Base-by-base conservation (phyloP, 768 basidiomycete genomes). In the Panaeolus cyanescens region DNA sequence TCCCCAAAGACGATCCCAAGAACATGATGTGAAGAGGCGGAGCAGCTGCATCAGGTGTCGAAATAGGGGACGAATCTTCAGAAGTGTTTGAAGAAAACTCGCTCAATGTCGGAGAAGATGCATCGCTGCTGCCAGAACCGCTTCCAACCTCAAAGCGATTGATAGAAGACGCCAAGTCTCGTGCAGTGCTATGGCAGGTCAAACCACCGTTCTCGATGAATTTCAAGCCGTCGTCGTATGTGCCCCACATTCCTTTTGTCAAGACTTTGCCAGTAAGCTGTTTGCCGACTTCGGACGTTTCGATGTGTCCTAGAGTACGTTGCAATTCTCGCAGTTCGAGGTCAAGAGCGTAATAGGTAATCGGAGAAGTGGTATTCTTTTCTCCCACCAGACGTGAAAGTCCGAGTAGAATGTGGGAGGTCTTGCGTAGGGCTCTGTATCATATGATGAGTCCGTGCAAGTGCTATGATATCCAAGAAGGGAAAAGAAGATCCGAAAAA, bases 281-380 rank as follows among this genome's bases (percentile, higher is more conserved):
- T 9, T 76, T 66, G 30, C 93, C 93, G 32, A 90, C 76, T 12
- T 85, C 81, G 12, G 91, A 91, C 13, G 71, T 66, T 55, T 82
- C 72, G 63, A 99, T 87, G 67, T 87, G 79, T 19, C 76, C 75
- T 25, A 99, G 83, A 7, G 93, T 91, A 32, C 94, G 88, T 60
- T 87, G 83, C 25, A 99, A 86, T 70, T 97, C 95, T 54, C 83
- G 85, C 65, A 89, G 82, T 72, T 97, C 95, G 31, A 99, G 86
- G 70, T 99, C 97, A 56, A 99, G 90, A 19, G 96, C 95, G 77
- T 91, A 93, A 72, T 95, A 96, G 1, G 86, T 91, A 68, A 91
- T 85, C 1, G 88, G 85, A 2, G 86, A 75, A 1, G 71, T 65
- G 1, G 71, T 58, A 10, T 69, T 70, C 4, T 66, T 62, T 19